These are phyloP conservation scores for Corynascus novoguineensis DNA, from an alignment of 495 filamentous ascomycete species.

Conservation along the genomic window DNA sequence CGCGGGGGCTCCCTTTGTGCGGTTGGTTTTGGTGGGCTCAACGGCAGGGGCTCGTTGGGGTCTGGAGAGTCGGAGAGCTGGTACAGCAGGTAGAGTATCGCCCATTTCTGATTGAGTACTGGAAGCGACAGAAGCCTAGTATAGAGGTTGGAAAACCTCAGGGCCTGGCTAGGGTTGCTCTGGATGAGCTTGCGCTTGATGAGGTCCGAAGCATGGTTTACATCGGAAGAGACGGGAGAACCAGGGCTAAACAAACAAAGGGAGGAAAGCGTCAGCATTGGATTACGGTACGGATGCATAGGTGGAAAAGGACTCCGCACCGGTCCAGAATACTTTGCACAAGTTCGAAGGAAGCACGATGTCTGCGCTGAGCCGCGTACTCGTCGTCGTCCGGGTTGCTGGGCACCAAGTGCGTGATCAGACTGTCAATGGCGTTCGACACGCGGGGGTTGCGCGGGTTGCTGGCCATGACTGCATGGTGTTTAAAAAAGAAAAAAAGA, in stretches of 20 bases:
- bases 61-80: slow-evolving; percentile 64
- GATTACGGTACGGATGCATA: background rate
- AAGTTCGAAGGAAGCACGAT: slow-evolving; percentile 48
- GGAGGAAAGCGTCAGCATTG: slow-evolving; percentile 14
- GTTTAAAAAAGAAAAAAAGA: too few species aligned
- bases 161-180: slow-evolving; percentile 73
- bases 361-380: slow-evolving; percentile 44
- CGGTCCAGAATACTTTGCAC: slow-evolving; percentile 46
- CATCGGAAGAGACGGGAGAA: slow-evolving; percentile 49
- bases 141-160: slow-evolving; percentile 83
- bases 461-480: slow-evolving; percentile 34
- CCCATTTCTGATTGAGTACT: slow-evolving; percentile 93
- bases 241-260: too few species aligned
- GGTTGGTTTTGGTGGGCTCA: slow-evolving; percentile 26
- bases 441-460: slow-evolving; percentile 43
- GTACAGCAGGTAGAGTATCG: slow-evolving; percentile 84
- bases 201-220: slow-evolving; percentile 85
- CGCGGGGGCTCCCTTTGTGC: slow-evolving; percentile 15
- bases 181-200: slow-evolving; percentile 85
- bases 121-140: slow-evolving; percentile 80
- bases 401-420: slow-evolving; percentile 51
- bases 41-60: slow-evolving; percentile 36
- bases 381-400: slow-evolving; percentile 46
- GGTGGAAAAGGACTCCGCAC: slow-evolving; percentile 26
- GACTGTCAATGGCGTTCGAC: slow-evolving; percentile 50